Conservation (phyloP, 176 grass and related monocot genomes). For the Raddia distichophylla region DNA sequence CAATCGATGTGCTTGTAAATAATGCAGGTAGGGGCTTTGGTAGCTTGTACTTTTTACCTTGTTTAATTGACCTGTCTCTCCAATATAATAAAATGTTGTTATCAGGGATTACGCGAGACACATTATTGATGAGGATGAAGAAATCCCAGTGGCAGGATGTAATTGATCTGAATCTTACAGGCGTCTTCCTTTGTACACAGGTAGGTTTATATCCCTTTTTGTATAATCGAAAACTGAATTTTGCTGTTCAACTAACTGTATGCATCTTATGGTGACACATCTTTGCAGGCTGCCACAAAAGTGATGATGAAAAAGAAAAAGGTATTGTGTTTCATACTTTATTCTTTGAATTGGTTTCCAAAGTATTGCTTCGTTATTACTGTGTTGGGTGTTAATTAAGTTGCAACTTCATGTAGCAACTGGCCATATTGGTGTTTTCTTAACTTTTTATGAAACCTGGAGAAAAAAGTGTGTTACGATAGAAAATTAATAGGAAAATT, state of each 20-base stretch:
- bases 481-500: not conserved
- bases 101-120: conserved; percentile 92
- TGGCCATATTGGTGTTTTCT: no score
- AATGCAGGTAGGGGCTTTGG: conserved; percentile 72
- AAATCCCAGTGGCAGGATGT: conserved; percentile 99
- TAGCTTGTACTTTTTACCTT: conserved; percentile 22
- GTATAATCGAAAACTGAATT: not conserved
- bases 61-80: conserved; percentile 14
- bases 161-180: conserved; percentile 96
- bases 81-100: conserved; percentile 28
- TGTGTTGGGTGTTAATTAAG: not conserved
- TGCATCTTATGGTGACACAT: conserved; percentile 32
- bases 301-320: conserved; percentile 99
- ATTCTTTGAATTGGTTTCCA: conserved; percentile 21
- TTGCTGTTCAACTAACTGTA: conserved; percentile 27
- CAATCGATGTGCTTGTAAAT: conserved; percentile 89
- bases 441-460: not conserved
- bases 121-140: conserved; percentile 99
- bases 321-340: conserved; percentile 44
- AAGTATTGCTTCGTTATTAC: conserved; percentile 12
- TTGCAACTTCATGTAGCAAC: not conserved
- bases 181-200: conserved; percentile 96
- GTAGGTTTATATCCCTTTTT: conserved; percentile 36
- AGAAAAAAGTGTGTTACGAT: not conserved
- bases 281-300: conserved; percentile 91